These are phyloP conservation scores for Alliaria petiolata DNA, from an alignment of 345 rosid genomes.

Conservation along the genomic window DNA sequence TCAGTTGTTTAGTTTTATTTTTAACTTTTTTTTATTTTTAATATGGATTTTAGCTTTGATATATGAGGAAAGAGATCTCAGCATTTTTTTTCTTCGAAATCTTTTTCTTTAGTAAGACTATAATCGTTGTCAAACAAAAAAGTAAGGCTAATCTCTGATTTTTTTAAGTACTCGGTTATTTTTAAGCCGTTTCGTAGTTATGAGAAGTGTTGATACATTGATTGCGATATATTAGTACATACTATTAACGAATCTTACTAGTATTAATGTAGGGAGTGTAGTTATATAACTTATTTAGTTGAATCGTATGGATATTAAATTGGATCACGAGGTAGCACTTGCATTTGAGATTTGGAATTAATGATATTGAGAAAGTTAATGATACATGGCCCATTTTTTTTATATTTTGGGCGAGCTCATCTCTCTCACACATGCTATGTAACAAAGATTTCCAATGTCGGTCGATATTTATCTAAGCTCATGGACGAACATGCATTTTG, in stretches of 20 bases:
- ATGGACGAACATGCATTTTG: not conserved
- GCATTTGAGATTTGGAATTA: conserved; percentile 22
- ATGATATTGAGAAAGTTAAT: conserved; percentile 24
- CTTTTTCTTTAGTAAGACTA: conserved; percentile 11
- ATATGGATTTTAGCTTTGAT: conserved; percentile 11
- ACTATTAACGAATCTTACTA: not conserved
- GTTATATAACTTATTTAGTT: conserved; percentile 3
- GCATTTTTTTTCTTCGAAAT: conserved; percentile 27
- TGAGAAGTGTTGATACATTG: not conserved
- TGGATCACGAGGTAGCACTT: conserved; percentile 33
- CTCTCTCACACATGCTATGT: conserved; percentile 26
- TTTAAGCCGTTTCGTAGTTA: conserved; percentile 8
- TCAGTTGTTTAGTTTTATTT: not conserved
- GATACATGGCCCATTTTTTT: conserved; percentile 20
- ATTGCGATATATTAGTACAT: not conserved
- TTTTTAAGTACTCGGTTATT: not conserved
- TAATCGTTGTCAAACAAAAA: not conserved
- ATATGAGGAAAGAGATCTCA: conserved; percentile 26
- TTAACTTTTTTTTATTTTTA: not conserved
- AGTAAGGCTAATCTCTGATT: not conserved
- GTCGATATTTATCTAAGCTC: conserved; percentile 3
- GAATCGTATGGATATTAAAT: conserved; percentile 20
- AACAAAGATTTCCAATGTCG: conserved; percentile 9
- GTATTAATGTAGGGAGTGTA: conserved; percentile 12
- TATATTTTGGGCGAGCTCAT: conserved; percentile 12